These are phyloP conservation scores for Trichoderma erinaceum DNA, from an alignment of 495 filamentous ascomycete species.

Conservation along the genomic window DNA sequence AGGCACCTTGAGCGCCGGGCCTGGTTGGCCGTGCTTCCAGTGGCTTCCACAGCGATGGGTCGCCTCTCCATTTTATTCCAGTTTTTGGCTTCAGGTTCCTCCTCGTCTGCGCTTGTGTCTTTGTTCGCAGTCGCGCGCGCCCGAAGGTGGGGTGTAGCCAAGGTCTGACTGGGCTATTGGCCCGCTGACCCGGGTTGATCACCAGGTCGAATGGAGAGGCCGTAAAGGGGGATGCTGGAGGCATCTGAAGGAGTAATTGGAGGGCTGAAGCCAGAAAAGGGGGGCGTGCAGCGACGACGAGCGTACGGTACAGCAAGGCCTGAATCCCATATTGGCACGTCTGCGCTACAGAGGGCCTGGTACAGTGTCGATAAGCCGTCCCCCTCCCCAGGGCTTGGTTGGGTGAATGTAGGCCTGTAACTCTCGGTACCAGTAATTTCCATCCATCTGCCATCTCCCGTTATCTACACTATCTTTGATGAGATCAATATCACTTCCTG, in stretches of 20 bases:
- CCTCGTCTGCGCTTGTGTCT: neutral
- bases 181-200: conserved; percentile 16
- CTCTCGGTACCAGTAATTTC: no score
- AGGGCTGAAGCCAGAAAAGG: neutral
- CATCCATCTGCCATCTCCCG: no score
- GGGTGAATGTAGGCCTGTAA: no score
- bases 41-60: conserved; percentile 3
- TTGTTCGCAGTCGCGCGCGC: conserved; percentile 5
- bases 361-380: neutral
- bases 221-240: conserved; percentile 12
- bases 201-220: conserved; percentile 15
- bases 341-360: neutral
- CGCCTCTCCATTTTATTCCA: neutral
- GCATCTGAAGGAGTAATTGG: conserved; percentile 11
- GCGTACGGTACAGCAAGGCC: neutral
- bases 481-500: no score
- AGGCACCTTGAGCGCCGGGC: neutral
- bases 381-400: neutral
- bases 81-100: neutral
- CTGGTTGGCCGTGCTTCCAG: conserved; percentile 5
- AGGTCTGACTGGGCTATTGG: conserved; percentile 13
- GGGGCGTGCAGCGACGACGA: neutral
- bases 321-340: neutral
- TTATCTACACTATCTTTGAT: no score
- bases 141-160: conserved; percentile 5